Evolutionary conservation across 2,329 filamentous ascomycete species (phyloP), one percentile per base, ranked within the genome.

Genomic region (Cladosporium sp.): DNA sequence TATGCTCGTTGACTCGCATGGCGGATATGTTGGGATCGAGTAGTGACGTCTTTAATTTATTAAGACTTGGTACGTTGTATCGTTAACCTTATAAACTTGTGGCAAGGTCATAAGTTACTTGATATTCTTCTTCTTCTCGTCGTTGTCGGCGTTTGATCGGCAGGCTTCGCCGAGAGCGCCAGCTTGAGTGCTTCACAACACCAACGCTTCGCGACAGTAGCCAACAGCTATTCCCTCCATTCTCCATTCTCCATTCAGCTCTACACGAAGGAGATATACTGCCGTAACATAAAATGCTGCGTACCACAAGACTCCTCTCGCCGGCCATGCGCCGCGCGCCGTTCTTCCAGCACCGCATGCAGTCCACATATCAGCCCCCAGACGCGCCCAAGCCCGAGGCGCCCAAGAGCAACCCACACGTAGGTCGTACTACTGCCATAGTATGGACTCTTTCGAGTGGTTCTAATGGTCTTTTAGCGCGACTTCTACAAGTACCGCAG

Each of bases 401-500:
- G 32, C 60, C 60, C 13, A 63, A 63, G 49, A 56, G 60, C 60
- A 63, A 63, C 49, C 51, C 54, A 51, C 54, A 62, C 28, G 54
- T 68, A 67, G 25, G 60, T 66, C 39, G 5, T n/a, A 43, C 1
- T 48, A 32, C 36, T 48, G 74, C 3, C 26, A 13, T 25, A 53
- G 1, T 2, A 28, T n/a, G 2, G 7, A 43, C n/a, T 36, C 5
- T 34, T n/a, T 21, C 7, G 30, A n/a, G 21, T 14, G 3, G 7
- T 2, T 16, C 26, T 51, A 26, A 54, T 3, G 8, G 11, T 39
- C 10, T 30, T 2, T n/a, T 2, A 65, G 64, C 57, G 64, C 30
- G 64, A 83, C 56, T 93, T 93, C 79, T 94, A 92, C 82, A 89
- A 87, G 74, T 87, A 86, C 16, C 93, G 92, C 74, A 87, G 88